Conservation (phyloP, 2,329 filamentous ascomycete species). For the Pseudogymnoascus sp. region DNA sequence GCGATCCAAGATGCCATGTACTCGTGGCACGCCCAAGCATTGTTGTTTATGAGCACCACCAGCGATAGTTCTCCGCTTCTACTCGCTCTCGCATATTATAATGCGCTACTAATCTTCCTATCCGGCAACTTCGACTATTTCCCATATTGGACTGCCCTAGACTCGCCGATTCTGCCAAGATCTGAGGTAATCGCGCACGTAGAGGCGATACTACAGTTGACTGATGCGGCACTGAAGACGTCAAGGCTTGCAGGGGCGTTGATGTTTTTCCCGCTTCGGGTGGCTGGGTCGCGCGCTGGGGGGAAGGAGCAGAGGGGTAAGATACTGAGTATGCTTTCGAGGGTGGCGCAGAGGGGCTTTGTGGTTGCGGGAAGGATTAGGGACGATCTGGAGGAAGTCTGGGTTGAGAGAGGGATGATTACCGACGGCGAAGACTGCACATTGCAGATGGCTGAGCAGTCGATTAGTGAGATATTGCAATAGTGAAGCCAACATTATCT, state of each 20-base stretch:
- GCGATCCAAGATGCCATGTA: constrained; percentile 11
- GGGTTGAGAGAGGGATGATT: constrained; percentile 10
- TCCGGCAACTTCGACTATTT: constrained; percentile 21
- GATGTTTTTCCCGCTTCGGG: constrained; percentile 20
- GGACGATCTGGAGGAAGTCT: constrained; percentile 15
- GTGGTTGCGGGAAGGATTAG: constrained; percentile 20
- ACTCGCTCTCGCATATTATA: constrained; percentile 17
- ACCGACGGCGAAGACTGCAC: not conserved
- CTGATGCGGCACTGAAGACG: constrained; percentile 13
- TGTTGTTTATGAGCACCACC: not conserved
- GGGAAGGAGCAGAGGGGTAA: constrained; percentile 2
- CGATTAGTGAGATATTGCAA: not conserved
- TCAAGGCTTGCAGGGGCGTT: constrained; percentile 17
- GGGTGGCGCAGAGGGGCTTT: constrained; percentile 18
- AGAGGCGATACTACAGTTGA: constrained; percentile 12
- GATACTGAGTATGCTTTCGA: constrained; percentile 15
- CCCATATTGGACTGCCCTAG: constrained; percentile 11
- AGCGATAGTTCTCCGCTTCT: not conserved
- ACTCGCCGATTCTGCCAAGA: constrained; percentile 10
- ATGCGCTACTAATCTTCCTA: constrained; percentile 20
- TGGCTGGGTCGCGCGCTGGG: constrained; percentile 19
- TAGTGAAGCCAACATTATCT: not conserved
- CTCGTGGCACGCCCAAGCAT: constrained; percentile 13
- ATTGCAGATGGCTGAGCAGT: not conserved
- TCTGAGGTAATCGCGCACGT: constrained; percentile 14